Base-by-base conservation (phyloP, 164 flowering plant species). In the Chimonanthus praecox region DNA sequence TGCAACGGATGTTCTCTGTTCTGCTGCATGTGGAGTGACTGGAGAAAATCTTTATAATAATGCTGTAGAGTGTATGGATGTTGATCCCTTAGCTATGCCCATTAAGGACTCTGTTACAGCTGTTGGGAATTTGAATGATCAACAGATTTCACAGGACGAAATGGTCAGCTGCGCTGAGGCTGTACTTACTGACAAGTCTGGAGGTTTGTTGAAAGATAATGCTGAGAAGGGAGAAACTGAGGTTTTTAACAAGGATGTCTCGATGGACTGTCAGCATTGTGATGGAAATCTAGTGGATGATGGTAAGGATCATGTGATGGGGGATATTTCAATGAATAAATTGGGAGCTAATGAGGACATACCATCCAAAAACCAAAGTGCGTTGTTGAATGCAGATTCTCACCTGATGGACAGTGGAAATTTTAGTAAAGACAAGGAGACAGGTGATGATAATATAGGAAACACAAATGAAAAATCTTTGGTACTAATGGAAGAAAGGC, bases 321-420 rank as follows among this genome's bases (percentile, higher is more conserved):
- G 15, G 15, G 75, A 81, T 58, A 73, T 80, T 72, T 54, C 70
- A 3, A 9, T 69, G 21, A 67, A 48, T 68, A 20, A 65, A 9
- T 60, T 71, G 33, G 84, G 82, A 71, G 45, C 78, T 72, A 68
- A 65, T 67, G 74, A 73, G 9, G 71, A 16, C 75, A 16, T 58
- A 8, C 70, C 43, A 71, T 61, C 72, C 33, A 76, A 49, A 2
- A 65, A 51, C 61, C 58, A 6, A 2, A 21, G 7, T 20, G 61
- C 20, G 45, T 10, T 50, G 13, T 69, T 69, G 43, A 47, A 58
- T n/a, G 54, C 51, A 60, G 54, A 47, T 47, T 4, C 73, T 43
- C 3, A 45, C 18, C 33, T 13, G 47, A 46, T 47, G 15, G 67
- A 61, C 61, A 71, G 49, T 60, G 73, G 44, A 49, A n/a, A 60